phyloP scores from a whole-genome alignment of 2,329 filamentous ascomycete species.

The Aspergillus phoenicis region DNA sequence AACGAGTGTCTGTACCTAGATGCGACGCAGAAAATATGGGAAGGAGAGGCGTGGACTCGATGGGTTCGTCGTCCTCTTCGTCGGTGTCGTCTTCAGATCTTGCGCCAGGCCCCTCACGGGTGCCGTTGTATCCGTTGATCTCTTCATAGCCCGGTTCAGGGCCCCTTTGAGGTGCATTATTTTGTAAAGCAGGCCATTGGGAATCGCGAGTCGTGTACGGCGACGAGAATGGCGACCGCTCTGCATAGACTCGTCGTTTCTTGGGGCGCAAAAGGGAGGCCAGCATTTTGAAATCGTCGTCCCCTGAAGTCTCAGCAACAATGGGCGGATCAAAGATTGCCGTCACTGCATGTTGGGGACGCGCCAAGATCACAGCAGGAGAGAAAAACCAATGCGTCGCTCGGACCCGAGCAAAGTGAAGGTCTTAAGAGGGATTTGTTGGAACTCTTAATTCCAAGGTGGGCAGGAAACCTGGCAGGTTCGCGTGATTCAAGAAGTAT shows the following conservation, averaged over 20 bases:
- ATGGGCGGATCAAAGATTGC: neutral
- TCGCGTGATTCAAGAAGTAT: slow-evolving; percentile 12
- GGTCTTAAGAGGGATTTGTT: neutral
- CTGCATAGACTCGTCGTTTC: slow-evolving; percentile 28
- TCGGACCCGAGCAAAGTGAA: neutral
- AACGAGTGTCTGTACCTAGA: slow-evolving; percentile 59
- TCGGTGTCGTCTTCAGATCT: slow-evolving; percentile 44
- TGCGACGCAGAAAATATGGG: slow-evolving; percentile 80
- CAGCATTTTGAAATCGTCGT: slow-evolving; percentile 27
- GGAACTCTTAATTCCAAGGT: neutral
- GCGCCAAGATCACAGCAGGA: neutral
- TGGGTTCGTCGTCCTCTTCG: slow-evolving; percentile 47
- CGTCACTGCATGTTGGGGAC: slow-evolving; percentile 10
- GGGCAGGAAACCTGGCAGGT: neutral
- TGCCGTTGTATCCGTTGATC: slow-evolving; percentile 25
- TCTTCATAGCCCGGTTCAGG: slow-evolving; percentile 23
- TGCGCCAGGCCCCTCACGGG: slow-evolving; percentile 41
- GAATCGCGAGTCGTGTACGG: slow-evolving; percentile 29
- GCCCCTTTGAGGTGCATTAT: slow-evolving; percentile 8
- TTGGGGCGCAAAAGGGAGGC: slow-evolving; percentile 36
- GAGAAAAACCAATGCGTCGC: neutral
- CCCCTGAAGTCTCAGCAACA: neutral
- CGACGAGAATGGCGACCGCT: slow-evolving; percentile 34
- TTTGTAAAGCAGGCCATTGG: slow-evolving; percentile 24
- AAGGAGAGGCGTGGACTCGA: slow-evolving; percentile 58